A percentile compares a stretch with the other conserved stretches of the same genome.
Evolutionary conservation across 805 yeast species (phyloP).

Genomic region (Kregervanrija fluxuum): DNA sequence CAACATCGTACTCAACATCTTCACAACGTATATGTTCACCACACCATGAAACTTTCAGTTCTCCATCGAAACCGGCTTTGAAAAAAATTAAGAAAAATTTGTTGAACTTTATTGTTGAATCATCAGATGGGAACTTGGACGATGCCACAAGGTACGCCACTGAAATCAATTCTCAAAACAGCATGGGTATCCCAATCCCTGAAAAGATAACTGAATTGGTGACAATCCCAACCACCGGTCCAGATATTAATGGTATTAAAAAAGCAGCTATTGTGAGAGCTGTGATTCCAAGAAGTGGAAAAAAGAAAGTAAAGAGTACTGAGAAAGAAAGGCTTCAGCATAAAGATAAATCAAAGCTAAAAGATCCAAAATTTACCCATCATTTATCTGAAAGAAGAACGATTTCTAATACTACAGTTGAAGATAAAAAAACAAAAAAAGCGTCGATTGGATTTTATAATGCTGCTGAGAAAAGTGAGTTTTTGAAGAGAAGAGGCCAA

Average conservation of each 20-base stretch:
- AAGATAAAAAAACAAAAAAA: neutral
- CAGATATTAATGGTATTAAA: slow-evolving; percentile 23
- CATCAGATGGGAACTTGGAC: slow-evolving; percentile 50
- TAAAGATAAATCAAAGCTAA: neutral
- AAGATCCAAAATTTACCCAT: slow-evolving; percentile 1
- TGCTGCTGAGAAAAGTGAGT: slow-evolving; percentile 19
- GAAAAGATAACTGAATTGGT: slow-evolving; percentile 50
- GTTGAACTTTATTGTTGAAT: slow-evolving; percentile 49
- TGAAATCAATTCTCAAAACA: slow-evolving; percentile 54
- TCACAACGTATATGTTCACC: slow-evolving; percentile 42
- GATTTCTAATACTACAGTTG: neutral
- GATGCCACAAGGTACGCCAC: slow-evolving; percentile 69
- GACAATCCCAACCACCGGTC: slow-evolving; percentile 43
- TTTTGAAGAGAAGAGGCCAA: slow-evolving; percentile 38
- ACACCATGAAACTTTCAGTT: slow-evolving; percentile 16
- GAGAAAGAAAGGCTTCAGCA: too few relatives aligned
- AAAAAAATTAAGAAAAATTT: slow-evolving; percentile 22
- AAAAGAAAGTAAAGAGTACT: neutral
- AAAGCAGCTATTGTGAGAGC: slow-evolving; percentile 32
- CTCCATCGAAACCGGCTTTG: slow-evolving; percentile 28
- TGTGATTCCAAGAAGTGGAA: slow-evolving; percentile 18
- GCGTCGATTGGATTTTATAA: slow-evolving; percentile 25
- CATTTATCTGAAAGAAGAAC: slow-evolving; percentile 3
- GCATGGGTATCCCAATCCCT: slow-evolving; percentile 58
- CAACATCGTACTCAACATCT: slow-evolving; percentile 12